Evolutionary conservation across 768 basidiomycete genomes (phyloP).

Genomic region (Panaeolus papilionaceus): DNA sequence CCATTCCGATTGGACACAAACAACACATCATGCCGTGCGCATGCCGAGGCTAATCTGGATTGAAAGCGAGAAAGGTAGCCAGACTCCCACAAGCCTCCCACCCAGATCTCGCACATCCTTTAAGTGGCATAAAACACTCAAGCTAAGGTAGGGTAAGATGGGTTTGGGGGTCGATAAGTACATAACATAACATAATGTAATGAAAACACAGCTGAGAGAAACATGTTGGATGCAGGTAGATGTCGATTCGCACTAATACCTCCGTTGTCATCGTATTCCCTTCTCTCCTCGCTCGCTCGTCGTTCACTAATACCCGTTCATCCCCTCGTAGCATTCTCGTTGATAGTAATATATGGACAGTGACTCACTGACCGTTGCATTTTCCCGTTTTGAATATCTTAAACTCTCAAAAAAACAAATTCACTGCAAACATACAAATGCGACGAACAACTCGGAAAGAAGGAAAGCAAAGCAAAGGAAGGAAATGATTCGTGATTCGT

Average conservation of each 20-base stretch:
- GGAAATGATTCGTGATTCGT: not conserved
- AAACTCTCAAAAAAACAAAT: not conserved
- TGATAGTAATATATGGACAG: too few relatives aligned
- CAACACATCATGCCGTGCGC: not conserved
- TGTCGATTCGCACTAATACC: not conserved
- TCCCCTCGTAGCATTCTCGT: too few relatives aligned
- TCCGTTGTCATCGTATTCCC: not conserved
- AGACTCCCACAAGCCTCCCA: not conserved
- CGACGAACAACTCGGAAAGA: not conserved
- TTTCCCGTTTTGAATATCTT: too few relatives aligned
- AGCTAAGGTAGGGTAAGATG: not conserved
- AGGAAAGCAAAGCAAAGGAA: too few relatives aligned
- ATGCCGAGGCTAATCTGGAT: constrained; percentile 8
- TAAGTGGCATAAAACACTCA: not conserved
- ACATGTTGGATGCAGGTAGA: not conserved
- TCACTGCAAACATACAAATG: not conserved
- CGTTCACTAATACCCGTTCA: too few relatives aligned
- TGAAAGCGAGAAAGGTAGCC: not conserved
- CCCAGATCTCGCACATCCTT: not conserved
- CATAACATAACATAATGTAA: too few relatives aligned
- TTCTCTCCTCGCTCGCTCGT: not conserved
- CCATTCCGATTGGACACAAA: not conserved
- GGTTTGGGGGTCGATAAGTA: too few relatives aligned
- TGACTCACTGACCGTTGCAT: too few relatives aligned
- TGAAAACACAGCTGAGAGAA: not conserved